Conservation (phyloP, 1,284 basidiomycete genomes). For the Rhodotorula sp. region DNA sequence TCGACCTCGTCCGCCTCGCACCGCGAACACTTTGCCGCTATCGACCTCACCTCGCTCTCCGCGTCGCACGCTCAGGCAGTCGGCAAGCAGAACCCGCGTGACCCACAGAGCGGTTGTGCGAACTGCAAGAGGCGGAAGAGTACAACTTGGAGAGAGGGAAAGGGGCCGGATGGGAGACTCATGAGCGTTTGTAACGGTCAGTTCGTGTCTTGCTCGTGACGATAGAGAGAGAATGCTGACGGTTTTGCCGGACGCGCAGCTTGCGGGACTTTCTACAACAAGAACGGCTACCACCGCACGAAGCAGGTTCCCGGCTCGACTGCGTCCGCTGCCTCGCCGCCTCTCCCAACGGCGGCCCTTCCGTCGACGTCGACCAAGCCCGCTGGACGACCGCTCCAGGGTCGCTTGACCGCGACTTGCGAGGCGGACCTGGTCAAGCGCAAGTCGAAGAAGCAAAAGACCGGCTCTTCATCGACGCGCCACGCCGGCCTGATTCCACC, state of each 20-base stretch:
- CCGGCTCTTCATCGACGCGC: not conserved
- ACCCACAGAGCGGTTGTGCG: conserved; percentile 28
- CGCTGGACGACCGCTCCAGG: conserved; percentile 22
- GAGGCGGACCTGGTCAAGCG: conserved; percentile 40
- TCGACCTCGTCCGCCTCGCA: not conserved
- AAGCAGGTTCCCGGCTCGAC: conserved; percentile 10
- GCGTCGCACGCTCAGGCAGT: not conserved
- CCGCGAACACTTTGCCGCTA: conserved; percentile 26
- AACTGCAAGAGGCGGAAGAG: conserved; percentile 41
- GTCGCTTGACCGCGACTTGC: conserved; percentile 38
- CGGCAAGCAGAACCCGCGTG: conserved; percentile 35
- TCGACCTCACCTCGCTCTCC: conserved; percentile 13
- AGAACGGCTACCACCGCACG: conserved; percentile 38
- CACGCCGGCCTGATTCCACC: conserved; percentile 31
- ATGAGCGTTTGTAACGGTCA: conserved; percentile 38
- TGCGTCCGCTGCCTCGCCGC: conserved; percentile 2
- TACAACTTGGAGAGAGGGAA: conserved; percentile 29
- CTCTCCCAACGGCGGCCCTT: not conserved
- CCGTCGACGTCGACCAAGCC: conserved; percentile 2
- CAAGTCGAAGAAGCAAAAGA: conserved; percentile 7
- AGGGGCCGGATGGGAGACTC: not conserved
- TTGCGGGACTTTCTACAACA: conserved; percentile 40
- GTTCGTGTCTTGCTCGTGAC: not conserved
- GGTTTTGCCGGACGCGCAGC: conserved; percentile 1
- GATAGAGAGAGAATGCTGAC: not conserved